A percentile compares a stretch with the other conserved stretches of the same genome.
Evolutionary conservation across 805 yeast genomes (phyloP).

Genomic region (Yueomyces sp.): DNA sequence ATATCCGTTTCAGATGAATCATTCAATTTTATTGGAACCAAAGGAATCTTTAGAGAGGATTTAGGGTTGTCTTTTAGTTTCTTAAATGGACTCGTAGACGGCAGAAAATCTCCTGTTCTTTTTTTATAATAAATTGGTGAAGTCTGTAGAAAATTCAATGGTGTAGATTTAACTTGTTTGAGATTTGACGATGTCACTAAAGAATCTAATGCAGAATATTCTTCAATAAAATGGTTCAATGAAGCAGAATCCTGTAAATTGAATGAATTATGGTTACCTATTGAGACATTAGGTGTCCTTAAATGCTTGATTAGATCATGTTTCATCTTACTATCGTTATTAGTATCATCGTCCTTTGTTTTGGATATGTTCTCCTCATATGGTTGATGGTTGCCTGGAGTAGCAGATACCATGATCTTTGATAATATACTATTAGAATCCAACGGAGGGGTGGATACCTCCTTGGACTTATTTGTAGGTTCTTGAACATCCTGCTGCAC

Average conservation of each 20-base stretch:
- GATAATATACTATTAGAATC: background rate
- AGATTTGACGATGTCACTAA: slow-evolving; percentile 17
- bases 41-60: background rate
- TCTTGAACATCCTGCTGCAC: slow-evolving; percentile 1
- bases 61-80: background rate
- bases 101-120: background rate
- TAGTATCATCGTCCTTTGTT: background rate
- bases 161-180: slow-evolving; percentile 7
- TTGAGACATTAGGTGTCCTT: background rate
- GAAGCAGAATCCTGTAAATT: slow-evolving; percentile 6
- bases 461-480: background rate
- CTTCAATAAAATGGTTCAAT: slow-evolving; percentile 12
- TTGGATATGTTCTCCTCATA: background rate
- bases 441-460: background rate
- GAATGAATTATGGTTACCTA: background rate
- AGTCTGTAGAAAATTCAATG: slow-evolving; percentile 7
- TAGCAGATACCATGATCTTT: background rate
- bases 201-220: slow-evolving; percentile 13
- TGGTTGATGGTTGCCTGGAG: background rate
- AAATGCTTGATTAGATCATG: background rate
- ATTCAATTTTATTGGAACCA: background rate
- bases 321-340: background rate
- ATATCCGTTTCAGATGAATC: background rate
- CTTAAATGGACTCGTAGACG: background rate
- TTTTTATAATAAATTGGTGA: slow-evolving; percentile 10